A percentile compares a stretch with the other conserved stretches of the same genome.
Evolutionary conservation across 306 rosid genomes (phyloP).

Genomic region (Fagus sylvatica): DNA sequence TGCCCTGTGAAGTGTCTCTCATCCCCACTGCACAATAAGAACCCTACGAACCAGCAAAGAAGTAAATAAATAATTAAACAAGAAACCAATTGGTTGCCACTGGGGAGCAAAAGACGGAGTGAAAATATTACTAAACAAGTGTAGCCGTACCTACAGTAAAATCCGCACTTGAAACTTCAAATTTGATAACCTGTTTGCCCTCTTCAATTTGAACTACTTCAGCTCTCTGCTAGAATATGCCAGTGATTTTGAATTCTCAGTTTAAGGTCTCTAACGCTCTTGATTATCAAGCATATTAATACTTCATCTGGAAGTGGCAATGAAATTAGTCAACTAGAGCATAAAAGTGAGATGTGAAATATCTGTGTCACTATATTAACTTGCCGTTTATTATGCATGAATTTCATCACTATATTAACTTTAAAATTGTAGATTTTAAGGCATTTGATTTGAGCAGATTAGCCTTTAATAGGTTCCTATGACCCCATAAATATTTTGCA

Average conservation of each 20-base stretch:
- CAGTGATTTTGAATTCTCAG: not conserved
- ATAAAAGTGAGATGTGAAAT: no score
- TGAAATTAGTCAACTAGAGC: not conserved
- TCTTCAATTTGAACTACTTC: slow-evolving; percentile 12
- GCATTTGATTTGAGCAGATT: no score
- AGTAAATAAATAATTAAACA: not conserved
- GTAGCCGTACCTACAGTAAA: not conserved
- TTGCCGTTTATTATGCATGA: no score
- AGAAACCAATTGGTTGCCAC: not conserved
- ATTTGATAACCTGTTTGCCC: not conserved
- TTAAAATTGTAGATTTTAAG: no score
- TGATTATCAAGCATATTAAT: not conserved
- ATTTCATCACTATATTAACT: no score
- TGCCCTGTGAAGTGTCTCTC: not conserved
- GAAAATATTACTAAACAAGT: not conserved
- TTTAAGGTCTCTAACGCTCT: not conserved
- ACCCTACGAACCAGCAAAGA: not conserved
- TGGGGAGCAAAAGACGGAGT: not conserved
- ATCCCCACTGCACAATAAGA: slow-evolving; percentile 9
- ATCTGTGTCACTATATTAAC: no score
- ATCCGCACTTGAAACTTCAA: not conserved
- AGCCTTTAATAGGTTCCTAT: no score
- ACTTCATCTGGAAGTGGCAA: not conserved
- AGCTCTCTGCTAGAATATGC: not conserved
- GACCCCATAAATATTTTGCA: no score